Evolutionary conservation across 495 filamentous ascomycete genomes (phyloP).

Genomic region (Cercophora sp.): DNA sequence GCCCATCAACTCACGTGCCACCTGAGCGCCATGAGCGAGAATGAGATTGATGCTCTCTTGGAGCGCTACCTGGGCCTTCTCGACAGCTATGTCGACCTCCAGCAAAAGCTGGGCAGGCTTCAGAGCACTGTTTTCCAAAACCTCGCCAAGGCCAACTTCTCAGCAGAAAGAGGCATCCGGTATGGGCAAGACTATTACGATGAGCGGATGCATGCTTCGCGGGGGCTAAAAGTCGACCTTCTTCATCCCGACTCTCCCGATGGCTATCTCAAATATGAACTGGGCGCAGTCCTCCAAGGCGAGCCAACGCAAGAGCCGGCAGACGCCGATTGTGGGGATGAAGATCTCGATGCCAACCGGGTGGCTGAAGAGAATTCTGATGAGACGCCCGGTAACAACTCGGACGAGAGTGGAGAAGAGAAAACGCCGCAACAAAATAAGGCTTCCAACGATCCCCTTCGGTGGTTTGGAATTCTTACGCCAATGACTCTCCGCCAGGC

Average conservation of each 20-base stretch:
- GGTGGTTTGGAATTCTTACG: conserved; percentile 67
- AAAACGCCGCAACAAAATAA: neutral
- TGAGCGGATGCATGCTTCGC: conserved; percentile 63
- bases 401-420: conserved; percentile 1
- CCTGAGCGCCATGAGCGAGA: too few relatives aligned
- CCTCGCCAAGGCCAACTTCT: conserved; percentile 70
- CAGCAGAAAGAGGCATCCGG: conserved; percentile 53
- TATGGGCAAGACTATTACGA: conserved; percentile 70
- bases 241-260: neutral
- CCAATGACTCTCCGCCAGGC: conserved; percentile 57
- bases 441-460: conserved; percentile 50
- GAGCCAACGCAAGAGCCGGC: too few relatives aligned
- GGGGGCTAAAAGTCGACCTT: conserved; percentile 26
- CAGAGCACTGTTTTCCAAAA: conserved; percentile 51
- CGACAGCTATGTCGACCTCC: conserved; percentile 63
- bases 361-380: neutral
- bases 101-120: conserved; percentile 47
- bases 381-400: neutral
- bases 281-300: neutral
- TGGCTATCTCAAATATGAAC: neutral
- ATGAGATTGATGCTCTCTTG: conserved; percentile 59
- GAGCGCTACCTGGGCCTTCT: conserved; percentile 67
- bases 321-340: too few relatives aligned
- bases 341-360: neutral
- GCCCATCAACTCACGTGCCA: too few relatives aligned